Base-by-base conservation (phyloP, 116 monocot genomes). In the Thalassia testudinum region DNA sequence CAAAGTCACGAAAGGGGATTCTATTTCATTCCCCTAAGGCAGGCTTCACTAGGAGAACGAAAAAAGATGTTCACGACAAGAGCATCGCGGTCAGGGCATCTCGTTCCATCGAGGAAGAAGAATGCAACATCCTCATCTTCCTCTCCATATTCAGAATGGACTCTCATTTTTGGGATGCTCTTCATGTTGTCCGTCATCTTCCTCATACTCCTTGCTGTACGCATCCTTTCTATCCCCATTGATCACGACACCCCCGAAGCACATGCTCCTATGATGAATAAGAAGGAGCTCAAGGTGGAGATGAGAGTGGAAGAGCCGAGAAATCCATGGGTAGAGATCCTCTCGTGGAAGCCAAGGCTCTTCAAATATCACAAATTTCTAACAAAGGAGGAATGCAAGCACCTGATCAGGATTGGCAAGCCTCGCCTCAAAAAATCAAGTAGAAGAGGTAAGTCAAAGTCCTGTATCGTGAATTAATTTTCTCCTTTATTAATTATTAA, bases 341-440 rank as follows among this genome's bases (percentile, higher is more conserved):
- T 83, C 10, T 83, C 83, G 16, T 83, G 83, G 83, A 75, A 83
- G 48, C 83, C 83, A 0, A 72, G 83, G 55, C 75, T 75, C 1
- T 83, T 83, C 66, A 16, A 75, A 27, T 83, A 83, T 52, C 83
- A 78, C 29, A 78, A 78, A 52, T 75, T 83, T 49, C 60, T 83
- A 69, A 5, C 30, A 34, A 10, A 34, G 30, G 10, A 34, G 30
- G 30, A 34, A 10, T 34, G 30, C 30, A 34, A 34, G 10, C 30
- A 34, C 30, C 30, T 34, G 30, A 34, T 34, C 10, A 3, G 3
- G 6, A 34, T 34, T 5, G 30, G 30, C 30, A 34, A 34, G 30
- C 30, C 30, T 3, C 10, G 10, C 10, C 10, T 34, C 6, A 34
- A 34, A 34, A 34, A 34, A 5, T 34, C 30, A 34, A 34, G 30